Conservation (phyloP, 23 red algal species). For the Gracilariopsis chorda region DNA sequence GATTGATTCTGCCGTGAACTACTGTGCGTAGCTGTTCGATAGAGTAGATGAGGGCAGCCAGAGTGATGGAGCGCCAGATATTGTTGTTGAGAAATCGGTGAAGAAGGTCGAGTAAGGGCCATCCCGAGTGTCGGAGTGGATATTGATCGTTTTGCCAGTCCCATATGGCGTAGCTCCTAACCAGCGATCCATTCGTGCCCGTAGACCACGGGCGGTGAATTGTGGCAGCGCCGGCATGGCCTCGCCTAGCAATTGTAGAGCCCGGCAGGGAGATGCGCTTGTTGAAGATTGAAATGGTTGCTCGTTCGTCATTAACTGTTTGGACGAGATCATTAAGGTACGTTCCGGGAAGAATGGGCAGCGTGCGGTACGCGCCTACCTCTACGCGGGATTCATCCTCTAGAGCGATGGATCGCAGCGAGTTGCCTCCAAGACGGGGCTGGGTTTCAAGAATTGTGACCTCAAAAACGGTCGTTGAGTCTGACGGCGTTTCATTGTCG, state of each 20-base stretch:
- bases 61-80: constrained; percentile 15
- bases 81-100: constrained; percentile 32
- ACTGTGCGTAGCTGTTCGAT: neutral
- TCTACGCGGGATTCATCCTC: constrained; percentile 11
- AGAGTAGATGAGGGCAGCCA: neutral
- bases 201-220: neutral
- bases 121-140: constrained; percentile 1
- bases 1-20: neutral
- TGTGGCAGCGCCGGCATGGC: neutral
- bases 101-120: constrained; percentile 18
- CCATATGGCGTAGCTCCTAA: constrained; percentile 35
- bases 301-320: constrained; percentile 27
- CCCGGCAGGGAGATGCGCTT: constrained; percentile 9
- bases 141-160: constrained; percentile 37
- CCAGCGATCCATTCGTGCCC: constrained; percentile 7
- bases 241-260: neutral
- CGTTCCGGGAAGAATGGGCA: neutral
- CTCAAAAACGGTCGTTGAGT: neutral
- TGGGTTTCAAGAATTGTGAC: constrained; percentile 25
- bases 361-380: constrained; percentile 35
- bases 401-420: constrained; percentile 2
- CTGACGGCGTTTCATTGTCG: neutral
- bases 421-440: neutral
- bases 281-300: neutral
- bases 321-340: constrained; percentile 26